phyloP scores from a whole-genome alignment of 2,329 filamentous ascomycete genomes.

The Arthrobotrys pseudoclavata region DNA sequence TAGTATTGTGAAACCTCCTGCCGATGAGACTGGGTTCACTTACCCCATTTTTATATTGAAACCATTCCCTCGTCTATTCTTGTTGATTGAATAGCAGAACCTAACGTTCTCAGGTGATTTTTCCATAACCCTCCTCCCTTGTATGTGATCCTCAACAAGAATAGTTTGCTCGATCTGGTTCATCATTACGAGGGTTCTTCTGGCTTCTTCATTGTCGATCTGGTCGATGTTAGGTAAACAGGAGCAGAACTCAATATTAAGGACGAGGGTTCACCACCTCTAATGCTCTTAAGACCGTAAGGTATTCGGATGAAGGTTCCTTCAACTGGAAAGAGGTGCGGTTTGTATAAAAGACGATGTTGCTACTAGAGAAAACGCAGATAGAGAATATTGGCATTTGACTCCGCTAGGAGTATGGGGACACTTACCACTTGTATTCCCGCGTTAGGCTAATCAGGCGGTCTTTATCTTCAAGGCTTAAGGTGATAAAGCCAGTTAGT shows the following conservation, averaged over 20 bases:
- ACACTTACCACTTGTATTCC: conserved; percentile 66
- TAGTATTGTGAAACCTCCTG: neutral
- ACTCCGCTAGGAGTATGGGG: neutral
- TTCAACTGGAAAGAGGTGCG: conserved; percentile 73
- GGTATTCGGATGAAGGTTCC: conserved; percentile 79
- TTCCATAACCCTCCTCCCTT: conserved; percentile 79
- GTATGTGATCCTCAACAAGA: conserved; percentile 76
- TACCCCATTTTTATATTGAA: conserved; percentile 71
- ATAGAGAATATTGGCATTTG: conserved; percentile 54
- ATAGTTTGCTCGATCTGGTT: conserved; percentile 86
- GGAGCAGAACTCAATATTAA: neutral
- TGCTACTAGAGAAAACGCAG: conserved; percentile 66
- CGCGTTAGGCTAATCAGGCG: conserved; percentile 77
- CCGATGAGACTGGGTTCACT: conserved; percentile 63
- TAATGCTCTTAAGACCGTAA: conserved; percentile 84
- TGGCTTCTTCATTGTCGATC: conserved; percentile 83
- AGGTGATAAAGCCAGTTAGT: conserved; percentile 85
- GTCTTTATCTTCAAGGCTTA: conserved; percentile 80
- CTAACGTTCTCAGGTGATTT: conserved; percentile 77
- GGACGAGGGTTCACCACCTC: conserved; percentile 68
- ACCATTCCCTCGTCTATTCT: conserved; percentile 73
- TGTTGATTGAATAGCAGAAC: conserved; percentile 78
- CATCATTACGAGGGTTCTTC: conserved; percentile 85
- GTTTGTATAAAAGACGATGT: conserved; percentile 76
- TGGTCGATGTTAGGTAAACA: conserved; percentile 64